Conservation (phyloP, 2,329 filamentous ascomycete species). For the Calonectria montana region DNA sequence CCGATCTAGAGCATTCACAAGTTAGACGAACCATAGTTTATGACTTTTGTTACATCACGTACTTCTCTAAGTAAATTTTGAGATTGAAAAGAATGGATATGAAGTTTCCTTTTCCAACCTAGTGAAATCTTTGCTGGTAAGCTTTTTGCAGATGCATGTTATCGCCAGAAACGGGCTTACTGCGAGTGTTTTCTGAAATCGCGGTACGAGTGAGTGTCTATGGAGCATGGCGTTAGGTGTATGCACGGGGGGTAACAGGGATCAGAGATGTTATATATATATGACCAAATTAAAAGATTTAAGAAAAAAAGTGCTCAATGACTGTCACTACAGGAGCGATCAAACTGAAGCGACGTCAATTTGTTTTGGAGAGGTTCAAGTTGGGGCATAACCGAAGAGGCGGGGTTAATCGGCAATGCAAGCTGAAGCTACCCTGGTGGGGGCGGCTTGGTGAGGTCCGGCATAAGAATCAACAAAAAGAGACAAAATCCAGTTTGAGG, state of each 20-base stretch:
- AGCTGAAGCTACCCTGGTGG: not conserved
- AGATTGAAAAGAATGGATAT: constrained; percentile 44
- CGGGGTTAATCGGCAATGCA: constrained; percentile 17
- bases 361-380: not conserved
- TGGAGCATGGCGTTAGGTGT: not conserved
- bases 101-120: constrained; percentile 26
- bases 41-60: not conserved
- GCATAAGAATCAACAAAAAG: not conserved
- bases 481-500: too few relatives aligned
- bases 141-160: not conserved
- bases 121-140: not conserved
- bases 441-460: not conserved
- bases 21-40: not conserved
- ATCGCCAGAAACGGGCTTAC: not conserved
- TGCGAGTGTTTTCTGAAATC: not conserved
- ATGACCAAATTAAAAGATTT: not conserved
- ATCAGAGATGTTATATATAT: too few relatives aligned
- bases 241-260: not conserved
- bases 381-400: not conserved
- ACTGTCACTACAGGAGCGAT: not conserved
- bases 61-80: constrained; percentile 43
- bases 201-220: not conserved
- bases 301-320: not conserved
- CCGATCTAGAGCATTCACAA: constrained; percentile 35
- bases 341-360: not conserved